Conservation (phyloP, 2,329 filamentous ascomycete species). For the Dothiorella sarmentorum region DNA sequence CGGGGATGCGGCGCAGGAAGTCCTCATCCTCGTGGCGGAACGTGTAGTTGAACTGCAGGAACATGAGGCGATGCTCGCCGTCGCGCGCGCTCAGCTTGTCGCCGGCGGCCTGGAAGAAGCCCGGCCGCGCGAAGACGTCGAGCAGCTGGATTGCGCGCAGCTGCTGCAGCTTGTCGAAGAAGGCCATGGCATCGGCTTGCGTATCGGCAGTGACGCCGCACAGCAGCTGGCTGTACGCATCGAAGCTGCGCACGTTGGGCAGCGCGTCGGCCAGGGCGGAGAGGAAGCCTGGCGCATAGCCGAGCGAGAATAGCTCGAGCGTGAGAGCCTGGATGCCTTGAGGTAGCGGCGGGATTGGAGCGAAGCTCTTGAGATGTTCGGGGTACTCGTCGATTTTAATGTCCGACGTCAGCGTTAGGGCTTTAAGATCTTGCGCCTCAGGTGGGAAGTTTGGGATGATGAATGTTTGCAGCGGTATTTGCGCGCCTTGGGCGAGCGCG, state of each 20-base stretch:
- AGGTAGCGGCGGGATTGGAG: constrained; percentile 30
- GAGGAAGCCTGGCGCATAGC: constrained; percentile 46
- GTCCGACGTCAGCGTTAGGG: constrained; percentile 48
- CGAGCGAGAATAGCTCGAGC: constrained; percentile 48
- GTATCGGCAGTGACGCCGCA: constrained; percentile 41
- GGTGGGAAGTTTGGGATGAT: constrained; percentile 45
- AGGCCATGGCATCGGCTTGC: constrained; percentile 39
- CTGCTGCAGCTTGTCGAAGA: constrained; percentile 37
- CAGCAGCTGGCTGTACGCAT: constrained; percentile 46
- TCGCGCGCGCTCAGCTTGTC: constrained; percentile 19
- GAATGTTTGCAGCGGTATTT: constrained; percentile 47
- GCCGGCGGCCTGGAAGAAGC: constrained; percentile 38
- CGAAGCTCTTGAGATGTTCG: constrained; percentile 31
- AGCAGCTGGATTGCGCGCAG: constrained; percentile 46
- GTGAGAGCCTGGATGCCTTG: constrained; percentile 42
- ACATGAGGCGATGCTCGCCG: constrained; percentile 35
- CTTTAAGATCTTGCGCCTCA: constrained; percentile 41
- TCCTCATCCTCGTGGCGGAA: constrained; percentile 45
- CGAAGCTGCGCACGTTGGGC: constrained; percentile 42
- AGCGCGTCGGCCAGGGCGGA: constrained; percentile 38
- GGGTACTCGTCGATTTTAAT: constrained; percentile 49
- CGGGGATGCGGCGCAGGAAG: constrained; percentile 41
- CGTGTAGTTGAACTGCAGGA: constrained; percentile 48
- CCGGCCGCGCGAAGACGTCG: constrained; percentile 44
- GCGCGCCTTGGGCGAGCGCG: constrained; percentile 40